phyloP scores from a whole-genome alignment of 1,284 basidiomycete species.

The Porodaedalea pini region DNA sequence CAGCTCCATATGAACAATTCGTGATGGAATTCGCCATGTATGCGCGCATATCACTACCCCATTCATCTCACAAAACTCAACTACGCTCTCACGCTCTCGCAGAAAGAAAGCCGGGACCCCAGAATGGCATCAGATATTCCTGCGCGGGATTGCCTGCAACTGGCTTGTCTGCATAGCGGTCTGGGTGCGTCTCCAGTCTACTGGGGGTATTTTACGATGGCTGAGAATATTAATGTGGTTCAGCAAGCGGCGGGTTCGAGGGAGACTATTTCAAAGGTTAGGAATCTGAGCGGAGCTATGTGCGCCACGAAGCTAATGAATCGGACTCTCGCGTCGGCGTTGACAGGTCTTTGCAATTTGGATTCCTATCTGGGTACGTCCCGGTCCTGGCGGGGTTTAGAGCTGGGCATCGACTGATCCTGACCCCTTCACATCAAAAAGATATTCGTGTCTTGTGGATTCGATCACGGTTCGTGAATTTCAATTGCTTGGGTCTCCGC shows the following conservation, averaged over 20 bases:
- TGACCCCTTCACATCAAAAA: too few species aligned
- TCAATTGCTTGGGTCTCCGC: not conserved
- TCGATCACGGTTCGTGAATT: conserved; percentile 58
- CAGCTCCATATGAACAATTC: conserved; percentile 53
- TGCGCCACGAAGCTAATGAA: not conserved
- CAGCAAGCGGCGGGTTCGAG: conserved; percentile 72
- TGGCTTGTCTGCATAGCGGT: conserved; percentile 77
- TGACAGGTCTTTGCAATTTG: conserved; percentile 59
- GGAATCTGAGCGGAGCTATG: not conserved
- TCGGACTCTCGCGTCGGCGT: not conserved
- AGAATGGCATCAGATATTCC: conserved; percentile 70
- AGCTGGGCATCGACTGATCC: not conserved
- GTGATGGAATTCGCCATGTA: conserved; percentile 54
- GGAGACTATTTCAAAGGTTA: conserved; percentile 69
- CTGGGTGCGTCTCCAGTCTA: conserved; percentile 48
- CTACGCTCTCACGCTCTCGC: not conserved
- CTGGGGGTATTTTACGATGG: not conserved
- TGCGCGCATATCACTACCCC: conserved; percentile 24
- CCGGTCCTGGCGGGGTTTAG: not conserved
- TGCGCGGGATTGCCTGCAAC: conserved; percentile 76
- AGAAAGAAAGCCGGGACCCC: conserved; percentile 64
- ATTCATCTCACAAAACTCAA: not conserved
- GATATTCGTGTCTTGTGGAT: conserved; percentile 70
- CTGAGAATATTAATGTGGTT: not conserved
- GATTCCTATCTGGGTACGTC: conserved; percentile 70